phyloP scores from a whole-genome alignment of 2,329 filamentous ascomycete genomes.

The Neofusicoccum kwambonambiense region DNA sequence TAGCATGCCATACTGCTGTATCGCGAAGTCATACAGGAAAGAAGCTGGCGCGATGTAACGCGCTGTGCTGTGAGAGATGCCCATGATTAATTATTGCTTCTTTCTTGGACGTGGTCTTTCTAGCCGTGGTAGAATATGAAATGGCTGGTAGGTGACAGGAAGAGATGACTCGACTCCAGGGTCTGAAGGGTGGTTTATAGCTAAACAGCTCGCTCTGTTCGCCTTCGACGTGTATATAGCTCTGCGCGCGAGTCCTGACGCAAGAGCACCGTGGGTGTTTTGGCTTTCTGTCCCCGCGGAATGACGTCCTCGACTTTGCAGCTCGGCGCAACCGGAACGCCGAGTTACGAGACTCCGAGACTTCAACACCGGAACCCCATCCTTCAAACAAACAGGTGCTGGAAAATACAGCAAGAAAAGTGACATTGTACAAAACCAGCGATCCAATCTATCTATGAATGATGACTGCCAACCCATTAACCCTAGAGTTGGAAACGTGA shows the following conservation, averaged over 20 bases:
- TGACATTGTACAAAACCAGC: constrained; percentile 11
- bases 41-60: constrained; percentile 55
- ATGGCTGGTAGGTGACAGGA: no score
- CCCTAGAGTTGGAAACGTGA: constrained; percentile 1
- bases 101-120: not conserved
- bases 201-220: not conserved
- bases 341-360: not conserved
- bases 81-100: constrained; percentile 41
- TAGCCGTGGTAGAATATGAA: no score
- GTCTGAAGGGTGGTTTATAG: not conserved
- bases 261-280: not conserved
- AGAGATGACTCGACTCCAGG: not conserved
- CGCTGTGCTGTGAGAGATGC: constrained; percentile 53
- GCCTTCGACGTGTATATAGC: not conserved
- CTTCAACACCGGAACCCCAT: not conserved
- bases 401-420: not conserved
- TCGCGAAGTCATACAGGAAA: constrained; percentile 57
- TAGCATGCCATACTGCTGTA: constrained; percentile 60
- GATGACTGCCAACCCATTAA: constrained; percentile 3
- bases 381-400: not conserved
- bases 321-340: not conserved
- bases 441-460: constrained; percentile 10
- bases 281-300: not conserved
- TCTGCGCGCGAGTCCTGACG: not conserved
- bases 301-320: constrained; percentile 4